These are phyloP conservation scores for Atkinsonella texensis DNA, from an alignment of 2,329 filamentous ascomycete genomes.

Conservation along the genomic window DNA sequence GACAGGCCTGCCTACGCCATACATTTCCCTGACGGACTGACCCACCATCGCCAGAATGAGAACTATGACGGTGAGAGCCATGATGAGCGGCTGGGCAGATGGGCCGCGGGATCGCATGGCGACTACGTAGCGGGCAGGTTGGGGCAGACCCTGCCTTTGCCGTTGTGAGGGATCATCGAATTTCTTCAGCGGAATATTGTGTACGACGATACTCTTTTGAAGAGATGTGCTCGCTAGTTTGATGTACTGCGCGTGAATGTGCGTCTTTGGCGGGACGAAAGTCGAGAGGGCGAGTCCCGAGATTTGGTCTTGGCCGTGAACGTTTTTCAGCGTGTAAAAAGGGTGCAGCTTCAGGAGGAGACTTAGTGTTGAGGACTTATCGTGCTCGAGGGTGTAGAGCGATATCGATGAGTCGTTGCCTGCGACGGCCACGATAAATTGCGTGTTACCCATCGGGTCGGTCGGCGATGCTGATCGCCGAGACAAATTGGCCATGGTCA, in stretches of 20 bases:
- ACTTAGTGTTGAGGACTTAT: conserved; percentile 30
- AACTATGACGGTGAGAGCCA: conserved; percentile 43
- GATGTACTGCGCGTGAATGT: conserved; percentile 31
- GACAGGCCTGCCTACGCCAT: conserved; percentile 42
- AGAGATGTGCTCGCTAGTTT: conserved; percentile 75
- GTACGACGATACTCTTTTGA: conserved; percentile 66
- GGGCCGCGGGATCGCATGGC: conserved; percentile 42
- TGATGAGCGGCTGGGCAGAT: conserved; percentile 38
- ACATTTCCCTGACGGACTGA: conserved; percentile 52
- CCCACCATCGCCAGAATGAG: conserved; percentile 50
- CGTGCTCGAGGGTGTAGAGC: conserved; percentile 66
- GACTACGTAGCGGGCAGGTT: conserved; percentile 58
- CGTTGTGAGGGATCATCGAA: conserved; percentile 22
- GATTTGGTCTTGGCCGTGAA: conserved; percentile 43
- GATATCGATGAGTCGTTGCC: conserved; percentile 69
- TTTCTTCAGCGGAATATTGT: conserved; percentile 58
- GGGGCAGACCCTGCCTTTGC: conserved; percentile 27
- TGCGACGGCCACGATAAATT: conserved; percentile 71
- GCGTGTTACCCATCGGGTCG: conserved; percentile 47
- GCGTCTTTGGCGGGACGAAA: conserved; percentile 40
- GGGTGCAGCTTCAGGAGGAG: conserved; percentile 40
- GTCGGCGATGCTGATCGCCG: conserved; percentile 39
- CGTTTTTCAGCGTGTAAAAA: conserved; percentile 39
- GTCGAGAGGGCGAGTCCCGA: conserved; percentile 47
- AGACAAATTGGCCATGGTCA: conserved; percentile 63